Evolutionary conservation across 2,329 filamentous ascomycete genomes (phyloP), one percentile per base, ranked within the genome.

Genomic region (Aspergillus thermomutatus): DNA sequence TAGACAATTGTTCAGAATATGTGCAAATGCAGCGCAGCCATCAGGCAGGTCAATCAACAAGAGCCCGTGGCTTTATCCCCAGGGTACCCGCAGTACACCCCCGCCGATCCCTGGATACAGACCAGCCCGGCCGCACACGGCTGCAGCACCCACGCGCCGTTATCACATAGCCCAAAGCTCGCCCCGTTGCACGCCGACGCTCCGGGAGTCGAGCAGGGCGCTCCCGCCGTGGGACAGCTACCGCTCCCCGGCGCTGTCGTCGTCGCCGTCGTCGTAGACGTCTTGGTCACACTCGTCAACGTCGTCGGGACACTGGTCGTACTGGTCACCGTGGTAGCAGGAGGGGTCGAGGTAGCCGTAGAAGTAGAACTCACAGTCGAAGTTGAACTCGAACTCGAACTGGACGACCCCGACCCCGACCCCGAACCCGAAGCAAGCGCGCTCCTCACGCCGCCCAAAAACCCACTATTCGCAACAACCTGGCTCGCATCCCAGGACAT

Each of bases 401-500:
- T n/a, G n/a, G n/a, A n/a, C n/a, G n/a, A n/a, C 28, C 28, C 28
- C 28, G 28, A 31, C 28, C 17, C 7, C 14, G 31, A 34, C 0
- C 14, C 11, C 4, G 31, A 34, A 11, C 31, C 31, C 31, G 31
- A 37, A 7, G 54, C 81, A 64, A 55, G 73, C 68, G 34, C 65
- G 55, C 61, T 72, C 69, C 54, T 54, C 3, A 86, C 72, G 40
- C 74, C 68, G 23, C 72, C 69, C 54, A 87, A 72, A 67, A 85
- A 87, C 1, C 83, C 84, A 1, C 62, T 31, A 70, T 88, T 87
- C 17, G 73, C 72, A 60, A 80, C 85, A 1, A 82, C 77, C 74
- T 87, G 84, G 28, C 77, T 82, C 71, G 82, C 82, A 70, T 89
- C 87, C 87, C 86, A 89, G 74, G 87, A 78, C 86, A 89, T 88